Base-by-base conservation (phyloP, 75 land plant species). In the Azolla pinnata region DNA sequence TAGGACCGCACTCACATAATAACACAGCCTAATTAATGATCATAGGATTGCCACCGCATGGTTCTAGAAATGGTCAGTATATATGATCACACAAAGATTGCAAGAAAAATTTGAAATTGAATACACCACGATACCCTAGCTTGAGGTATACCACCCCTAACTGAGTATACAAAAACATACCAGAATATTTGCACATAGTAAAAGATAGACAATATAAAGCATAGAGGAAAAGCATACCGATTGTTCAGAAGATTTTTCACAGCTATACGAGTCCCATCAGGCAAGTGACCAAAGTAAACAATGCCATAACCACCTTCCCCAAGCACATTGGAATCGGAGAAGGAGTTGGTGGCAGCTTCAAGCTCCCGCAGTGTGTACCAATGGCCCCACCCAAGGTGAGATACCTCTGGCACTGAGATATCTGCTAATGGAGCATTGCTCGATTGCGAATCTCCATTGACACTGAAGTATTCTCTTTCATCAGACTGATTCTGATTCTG, bases 261-360 rank as follows among this genome's bases (percentile, higher is more conserved):
- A 17, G 91, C 91, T 10, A 87, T 78, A 35, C 70, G 70, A 26
- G 87, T 70, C 34, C 84, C 81, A 79, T 87, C 87, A 18, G 83
- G 64, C 29, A 87, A 44, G 55, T 63, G 73, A 0, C 91, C 91
- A 29, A 46, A 54, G 46, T 77, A 84, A 19, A 87, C 91, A 65
- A 84, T 75, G 7, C 91, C 91, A 77, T 87, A 84, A 52, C 92
- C 92, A 63, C 92, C 92, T 35, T 87, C 92, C 1, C 92, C 92
- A 49, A 87, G 60, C 49, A 80, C 73, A 71, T 81, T 76, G 31
- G 70, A 64, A 19, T 76, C 63, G 1, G 82, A 71, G 34, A 87
- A 87, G 38, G 67, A 70, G 29, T 71, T 65, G 4, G 92, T 87
- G 29, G 85, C 92, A 64, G 65, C 48, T 31, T 87, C 76, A 25